phyloP scores from a whole-genome alignment of 1,284 basidiomycete genomes.

The Pseudozyma flocculosa region DNA sequence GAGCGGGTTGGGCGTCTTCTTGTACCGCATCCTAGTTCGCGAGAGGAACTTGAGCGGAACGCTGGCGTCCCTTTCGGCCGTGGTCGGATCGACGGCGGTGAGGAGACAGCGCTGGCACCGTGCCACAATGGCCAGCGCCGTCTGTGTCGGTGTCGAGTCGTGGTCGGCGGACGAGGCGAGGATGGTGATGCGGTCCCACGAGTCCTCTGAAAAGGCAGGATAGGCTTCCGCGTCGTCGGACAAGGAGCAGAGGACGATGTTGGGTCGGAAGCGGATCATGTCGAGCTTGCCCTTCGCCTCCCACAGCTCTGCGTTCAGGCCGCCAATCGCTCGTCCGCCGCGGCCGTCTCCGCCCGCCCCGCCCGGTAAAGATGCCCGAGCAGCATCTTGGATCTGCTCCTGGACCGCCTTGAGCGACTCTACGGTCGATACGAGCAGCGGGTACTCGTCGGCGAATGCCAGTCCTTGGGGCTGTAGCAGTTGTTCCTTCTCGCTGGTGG shows the following conservation, averaged over 20 bases:
- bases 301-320: slow-evolving; percentile 10
- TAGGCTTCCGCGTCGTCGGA: background rate
- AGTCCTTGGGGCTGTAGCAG: slow-evolving; percentile 24
- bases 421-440: slow-evolving; percentile 33
- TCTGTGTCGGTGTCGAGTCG: background rate
- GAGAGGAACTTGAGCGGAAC: slow-evolving; percentile 38
- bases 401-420: slow-evolving; percentile 27
- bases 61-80: slow-evolving; percentile 32
- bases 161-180: slow-evolving; percentile 1
- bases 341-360: slow-evolving; percentile 3
- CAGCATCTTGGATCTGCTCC: slow-evolving; percentile 17
- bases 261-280: slow-evolving; percentile 40
- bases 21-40: slow-evolving; percentile 25
- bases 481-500: background rate
- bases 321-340: slow-evolving; percentile 12
- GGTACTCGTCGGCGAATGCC: slow-evolving; percentile 49
- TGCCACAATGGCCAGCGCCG: slow-evolving; percentile 30
- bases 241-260: slow-evolving; percentile 28
- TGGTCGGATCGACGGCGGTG: slow-evolving; percentile 42
- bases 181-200: slow-evolving; percentile 39
- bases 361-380: background rate
- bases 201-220: slow-evolving; percentile 32
- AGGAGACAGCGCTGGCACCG: slow-evolving; percentile 42
- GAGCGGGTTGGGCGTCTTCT: slow-evolving; percentile 8
- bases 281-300: slow-evolving; percentile 3